Base-by-base conservation (phyloP, 306 rosid species). In the Cucumis melo region DNA sequence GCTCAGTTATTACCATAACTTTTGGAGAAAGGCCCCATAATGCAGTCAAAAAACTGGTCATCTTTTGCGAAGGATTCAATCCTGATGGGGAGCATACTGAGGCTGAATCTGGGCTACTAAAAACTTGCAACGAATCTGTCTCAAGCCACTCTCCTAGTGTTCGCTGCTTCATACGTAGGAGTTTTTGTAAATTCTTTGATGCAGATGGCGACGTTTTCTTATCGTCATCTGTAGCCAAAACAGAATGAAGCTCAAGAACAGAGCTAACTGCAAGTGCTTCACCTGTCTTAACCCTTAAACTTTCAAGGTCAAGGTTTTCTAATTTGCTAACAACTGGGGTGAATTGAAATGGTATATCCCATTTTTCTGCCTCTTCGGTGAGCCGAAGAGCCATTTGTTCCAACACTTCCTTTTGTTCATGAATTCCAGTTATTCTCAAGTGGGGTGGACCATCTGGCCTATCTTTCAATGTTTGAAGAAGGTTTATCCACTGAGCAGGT, bases 201-300 rank as follows among this genome's bases (percentile, higher is more conserved):
- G 81, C 77, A 7, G 87, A 81, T 0, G 98, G 91, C 0, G 97
- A 86, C 76, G 81, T 77, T 42, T 74, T 88, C 75, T 78, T 27
- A 34, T 89, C 98, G 11, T 93, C 91, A 20, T 93, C 96, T 0
- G 79, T 81, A 3, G 97, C 91, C 51, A 91, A 90, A 42, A 93
- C 89, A 9, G 89, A 79, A 77, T 93, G 98, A 53, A 93, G 86
- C 77, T 88, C 92, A 66, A 93, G 92, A 9, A 89, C 90, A 5
- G 91, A 88, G 81, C 91, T 85, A 0, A 93, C 86, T 9, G 96
- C 97, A 64, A 93, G 84, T 27, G 97, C 97, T 38, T 93, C 98
- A 10, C 98, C 98, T 20, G 91, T 86, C 85, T 85, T 88, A 23
- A 93, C 89, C 46, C 84, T 86, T 87, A 93, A 87, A 68, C 80